phyloP scores from a whole-genome alignment of 2,329 filamentous ascomycete genomes.

The Alternaria sp. region DNA sequence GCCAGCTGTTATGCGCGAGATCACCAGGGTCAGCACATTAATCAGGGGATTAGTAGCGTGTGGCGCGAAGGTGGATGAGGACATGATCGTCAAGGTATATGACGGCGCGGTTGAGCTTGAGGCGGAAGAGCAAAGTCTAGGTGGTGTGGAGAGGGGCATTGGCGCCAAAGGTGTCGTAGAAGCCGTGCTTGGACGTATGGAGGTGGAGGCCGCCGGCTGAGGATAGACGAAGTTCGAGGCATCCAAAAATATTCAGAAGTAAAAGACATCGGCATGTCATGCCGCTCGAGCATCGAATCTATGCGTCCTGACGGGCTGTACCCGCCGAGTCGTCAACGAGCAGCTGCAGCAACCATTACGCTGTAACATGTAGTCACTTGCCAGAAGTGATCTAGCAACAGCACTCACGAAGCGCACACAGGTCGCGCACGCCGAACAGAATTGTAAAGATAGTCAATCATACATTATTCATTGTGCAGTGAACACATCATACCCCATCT shows the following conservation, averaged over 20 bases:
- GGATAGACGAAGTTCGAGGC: neutral
- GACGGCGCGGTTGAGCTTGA: conserved; percentile 79
- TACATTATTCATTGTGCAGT: conserved; percentile 15
- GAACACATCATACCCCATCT: conserved; percentile 17
- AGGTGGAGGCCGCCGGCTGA: conserved; percentile 34
- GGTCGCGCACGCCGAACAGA: neutral
- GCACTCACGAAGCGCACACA: neutral
- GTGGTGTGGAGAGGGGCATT: conserved; percentile 48
- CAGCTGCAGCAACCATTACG: neutral
- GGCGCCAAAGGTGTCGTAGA: conserved; percentile 44
- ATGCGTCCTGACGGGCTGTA: neutral
- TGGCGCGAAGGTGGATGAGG: conserved; percentile 86
- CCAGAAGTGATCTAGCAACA: neutral
- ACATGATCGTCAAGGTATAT: conserved; percentile 83
- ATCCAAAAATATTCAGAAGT: neutral
- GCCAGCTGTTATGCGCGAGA: conserved; percentile 81
- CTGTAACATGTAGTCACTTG: neutral
- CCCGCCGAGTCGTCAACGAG: neutral
- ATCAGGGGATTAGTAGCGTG: conserved; percentile 83
- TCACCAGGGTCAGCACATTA: conserved; percentile 80
- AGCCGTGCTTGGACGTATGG: conserved; percentile 36
- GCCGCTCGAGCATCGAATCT: neutral
- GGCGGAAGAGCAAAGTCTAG: conserved; percentile 64
- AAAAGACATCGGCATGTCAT: neutral
- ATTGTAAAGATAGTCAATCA: neutral